A percentile compares a stretch with the other conserved stretches of the same genome.
These are phyloP conservation scores for Boletellus ananas DNA, from an alignment of 768 basidiomycete species.

Conservation along the genomic window DNA sequence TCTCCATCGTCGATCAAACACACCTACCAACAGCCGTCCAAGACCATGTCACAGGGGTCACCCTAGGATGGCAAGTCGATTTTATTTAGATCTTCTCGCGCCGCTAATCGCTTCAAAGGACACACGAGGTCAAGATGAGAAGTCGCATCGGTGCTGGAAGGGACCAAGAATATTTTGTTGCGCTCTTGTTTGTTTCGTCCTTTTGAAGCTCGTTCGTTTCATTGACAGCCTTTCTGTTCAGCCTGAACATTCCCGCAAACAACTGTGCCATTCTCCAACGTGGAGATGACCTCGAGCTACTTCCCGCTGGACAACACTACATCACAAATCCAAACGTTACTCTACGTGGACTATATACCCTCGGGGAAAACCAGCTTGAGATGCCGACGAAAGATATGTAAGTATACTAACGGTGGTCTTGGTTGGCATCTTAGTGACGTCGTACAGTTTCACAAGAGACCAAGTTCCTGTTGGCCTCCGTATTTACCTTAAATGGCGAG, in stretches of 20 bases:
- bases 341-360: constrained; percentile 71
- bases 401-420: constrained; percentile 20
- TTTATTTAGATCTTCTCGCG: not conserved
- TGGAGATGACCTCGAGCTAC: constrained; percentile 73
- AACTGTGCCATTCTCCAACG: constrained; percentile 84
- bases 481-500: constrained; percentile 75
- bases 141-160: constrained; percentile 43
- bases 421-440: not conserved
- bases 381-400: constrained; percentile 88
- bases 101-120: constrained; percentile 29
- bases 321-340: constrained; percentile 84
- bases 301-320: constrained; percentile 79
- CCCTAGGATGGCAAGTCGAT: constrained; percentile 50
- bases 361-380: constrained; percentile 81
- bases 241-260: constrained; percentile 79
- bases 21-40: constrained; percentile 60
- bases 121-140: constrained; percentile 77
- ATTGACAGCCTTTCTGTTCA: constrained; percentile 25
- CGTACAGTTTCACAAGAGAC: constrained; percentile 69
- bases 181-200: constrained; percentile 56
- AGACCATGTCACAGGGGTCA: constrained; percentile 57
- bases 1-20: constrained; percentile 82
- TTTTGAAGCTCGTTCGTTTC: not conserved
- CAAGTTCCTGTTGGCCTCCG: constrained; percentile 83
- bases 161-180: constrained; percentile 69